Percentiles rank a stretch among this genome's conserved stretches.
phyloP scores from a whole-genome alignment of 202 grass and related monocot genomes.

The Hordeum pubiflorum region DNA sequence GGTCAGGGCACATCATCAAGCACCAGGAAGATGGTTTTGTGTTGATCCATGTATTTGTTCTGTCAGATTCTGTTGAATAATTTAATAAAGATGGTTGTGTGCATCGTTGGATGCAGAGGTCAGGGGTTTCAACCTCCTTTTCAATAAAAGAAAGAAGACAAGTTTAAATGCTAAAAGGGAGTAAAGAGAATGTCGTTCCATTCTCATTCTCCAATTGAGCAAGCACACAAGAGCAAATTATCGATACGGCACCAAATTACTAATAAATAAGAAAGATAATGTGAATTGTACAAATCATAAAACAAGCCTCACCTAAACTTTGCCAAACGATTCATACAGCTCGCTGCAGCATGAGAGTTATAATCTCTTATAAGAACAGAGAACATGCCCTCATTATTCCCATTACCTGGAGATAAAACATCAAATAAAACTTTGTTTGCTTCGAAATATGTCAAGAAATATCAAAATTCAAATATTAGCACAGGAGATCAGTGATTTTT shows the following conservation, averaged over 20 bases:
- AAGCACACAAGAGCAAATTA: not conserved
- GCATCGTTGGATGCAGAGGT: no score
- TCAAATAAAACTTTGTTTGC: slow-evolving; percentile 8
- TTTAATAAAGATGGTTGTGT: no score
- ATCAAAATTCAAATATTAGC: slow-evolving; percentile 4
- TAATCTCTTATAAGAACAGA: slow-evolving; percentile 94
- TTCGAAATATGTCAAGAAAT: slow-evolving; percentile 24
- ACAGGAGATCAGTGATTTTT: not conserved
- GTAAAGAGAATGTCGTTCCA: not conserved
- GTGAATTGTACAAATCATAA: not conserved
- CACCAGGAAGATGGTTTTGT: no score
- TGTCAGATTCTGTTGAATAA: no score
- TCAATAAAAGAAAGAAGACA: no score
- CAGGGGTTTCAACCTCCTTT: no score
- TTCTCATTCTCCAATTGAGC: not conserved
- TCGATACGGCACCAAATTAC: not conserved
- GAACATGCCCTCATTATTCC: slow-evolving; percentile 80
- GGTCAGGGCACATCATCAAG: no score
- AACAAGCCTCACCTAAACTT: slow-evolving; percentile 69
- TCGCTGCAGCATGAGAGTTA: slow-evolving; percentile 96
- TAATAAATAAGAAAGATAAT: slow-evolving; percentile 3
- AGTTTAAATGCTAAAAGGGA: not conserved
- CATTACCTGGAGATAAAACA: slow-evolving; percentile 67
- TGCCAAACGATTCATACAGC: slow-evolving; percentile 96
- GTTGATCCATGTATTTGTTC: no score